phyloP scores from a whole-genome alignment of 768 basidiomycete genomes.

The Podaxis rugospora region DNA sequence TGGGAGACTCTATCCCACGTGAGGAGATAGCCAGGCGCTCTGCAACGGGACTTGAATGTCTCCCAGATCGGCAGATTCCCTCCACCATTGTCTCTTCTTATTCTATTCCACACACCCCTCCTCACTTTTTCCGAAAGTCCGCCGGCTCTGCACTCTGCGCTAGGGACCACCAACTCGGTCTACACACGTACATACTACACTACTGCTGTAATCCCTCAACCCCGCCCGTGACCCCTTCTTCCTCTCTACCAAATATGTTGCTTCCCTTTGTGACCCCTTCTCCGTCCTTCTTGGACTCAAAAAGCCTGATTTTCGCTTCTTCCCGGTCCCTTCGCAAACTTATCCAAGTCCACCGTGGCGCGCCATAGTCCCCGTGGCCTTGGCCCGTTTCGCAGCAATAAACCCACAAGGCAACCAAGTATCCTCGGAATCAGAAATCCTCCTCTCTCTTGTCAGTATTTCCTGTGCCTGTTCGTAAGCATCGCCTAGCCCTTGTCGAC shows the following conservation, averaged over 20 bases:
- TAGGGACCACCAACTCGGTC: neutral
- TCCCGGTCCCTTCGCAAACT: slow-evolving; percentile 1
- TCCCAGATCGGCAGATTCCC: slow-evolving; percentile 6
- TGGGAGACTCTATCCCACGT: slow-evolving; percentile 6
- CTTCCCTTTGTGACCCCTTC: neutral
- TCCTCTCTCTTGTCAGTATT: neutral
- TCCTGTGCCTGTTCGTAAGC: neutral
- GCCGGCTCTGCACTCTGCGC: neutral
- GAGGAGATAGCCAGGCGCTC: neutral
- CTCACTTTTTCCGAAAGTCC: slow-evolving; percentile 8
- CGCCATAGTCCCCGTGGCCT: neutral
- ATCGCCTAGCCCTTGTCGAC: neutral
- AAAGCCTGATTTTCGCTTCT: neutral
- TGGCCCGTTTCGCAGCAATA: neutral
- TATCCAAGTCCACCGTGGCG: neutral
- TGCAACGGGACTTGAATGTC: neutral
- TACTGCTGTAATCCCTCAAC: neutral
- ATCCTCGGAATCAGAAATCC: neutral
- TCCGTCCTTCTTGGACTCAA: slow-evolving; percentile 1
- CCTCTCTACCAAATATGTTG: neutral
- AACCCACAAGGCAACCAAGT: neutral
- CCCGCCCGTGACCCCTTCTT: neutral
- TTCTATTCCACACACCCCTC: neutral
- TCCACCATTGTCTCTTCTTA: neutral
- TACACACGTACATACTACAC: neutral